A percentile compares a stretch with the other conserved stretches of the same genome.
These are phyloP conservation scores for Zygoascus bituminiphila DNA, from an alignment of 805 yeast genomes.

Conservation along the genomic window DNA sequence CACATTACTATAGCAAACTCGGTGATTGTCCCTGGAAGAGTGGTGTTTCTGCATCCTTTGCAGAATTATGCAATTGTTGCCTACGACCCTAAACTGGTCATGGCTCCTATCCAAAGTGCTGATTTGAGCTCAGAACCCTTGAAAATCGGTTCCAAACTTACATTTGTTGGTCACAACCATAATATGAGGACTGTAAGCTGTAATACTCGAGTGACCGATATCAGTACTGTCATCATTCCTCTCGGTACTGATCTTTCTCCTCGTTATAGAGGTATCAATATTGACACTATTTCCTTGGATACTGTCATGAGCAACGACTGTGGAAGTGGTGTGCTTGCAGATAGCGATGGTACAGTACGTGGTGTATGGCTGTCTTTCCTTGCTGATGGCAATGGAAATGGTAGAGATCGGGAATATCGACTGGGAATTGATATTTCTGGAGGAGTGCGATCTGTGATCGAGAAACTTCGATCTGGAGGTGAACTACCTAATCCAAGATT, in stretches of 20 bases:
- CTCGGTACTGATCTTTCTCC: conserved; percentile 54
- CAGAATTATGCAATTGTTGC: conserved; percentile 77
- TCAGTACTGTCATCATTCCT: conserved; percentile 67
- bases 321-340: conserved; percentile 70
- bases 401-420: conserved; percentile 52
- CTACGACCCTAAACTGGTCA: conserved; percentile 68
- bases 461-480: conserved; percentile 38
- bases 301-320: conserved; percentile 65
- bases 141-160: conserved; percentile 64
- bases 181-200: conserved; percentile 62
- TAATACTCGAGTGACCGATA: conserved; percentile 68
- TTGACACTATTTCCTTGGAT: conserved; percentile 71
- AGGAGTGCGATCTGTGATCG: conserved; percentile 45
- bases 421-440: conserved; percentile 75
- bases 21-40: conserved; percentile 68
- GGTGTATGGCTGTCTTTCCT: conserved; percentile 81
- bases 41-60: conserved; percentile 78
- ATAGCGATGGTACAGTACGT: conserved; percentile 67
- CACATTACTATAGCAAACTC: conserved; percentile 79
- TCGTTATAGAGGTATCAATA: conserved; percentile 75
- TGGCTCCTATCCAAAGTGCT: conserved; percentile 67
- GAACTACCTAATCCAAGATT: conserved; percentile 49
- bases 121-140: conserved; percentile 47
- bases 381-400: conserved; percentile 56
- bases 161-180: conserved; percentile 75